Base-by-base conservation (phyloP, 352 stramenopile species). In the Phytophthora citrophthora region DNA sequence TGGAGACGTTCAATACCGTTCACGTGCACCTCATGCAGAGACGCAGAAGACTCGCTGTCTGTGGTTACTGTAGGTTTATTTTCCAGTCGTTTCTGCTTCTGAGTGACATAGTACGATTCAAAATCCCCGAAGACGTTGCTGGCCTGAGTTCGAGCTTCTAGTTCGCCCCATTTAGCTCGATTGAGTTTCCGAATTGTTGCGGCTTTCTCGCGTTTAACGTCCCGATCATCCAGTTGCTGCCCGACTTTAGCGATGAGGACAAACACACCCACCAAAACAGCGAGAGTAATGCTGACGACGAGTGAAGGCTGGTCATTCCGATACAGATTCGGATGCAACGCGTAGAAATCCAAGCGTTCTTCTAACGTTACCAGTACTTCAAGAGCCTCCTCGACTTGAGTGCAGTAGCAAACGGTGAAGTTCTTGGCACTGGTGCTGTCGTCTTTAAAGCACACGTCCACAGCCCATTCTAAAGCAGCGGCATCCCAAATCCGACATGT, bases 261-360 rank as follows among this genome's bases (percentile, higher is more conserved):
- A 29, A 90, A 83, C 0, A 79, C 7, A 3, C 40, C 70, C 2
- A 90, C 27, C 0, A 94, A 31, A 2, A 85, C 43, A 10, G 65
- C 71, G 5, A 87, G 46, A 0, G 77, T 66, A 7, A 87, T 38
- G 12, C 60, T 63, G 1, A 77, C 70, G 2, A 89, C 58, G 27
- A 89, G 68, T 7, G 85, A 92, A 13, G 77, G 55, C 2, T 68
- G 54, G 10, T 94, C 85, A 46, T 92, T 59, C 2, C 85, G 85
- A 15, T 90, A 91, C 47, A 91, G 48, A 24, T 90, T 72, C 6
- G 58, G 68, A 11, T 74, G 62, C 8, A 86, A 43, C 11, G 77
- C 77, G 46, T 86, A 83, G 44, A 89, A 94, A 43, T 88, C 76
- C 16, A 92, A 72, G 3, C 70, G 73, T 47, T 94, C 85, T 18